Conservation (phyloP, 495 filamentous ascomycete species). For the Podospora pseudoanserina region DNA sequence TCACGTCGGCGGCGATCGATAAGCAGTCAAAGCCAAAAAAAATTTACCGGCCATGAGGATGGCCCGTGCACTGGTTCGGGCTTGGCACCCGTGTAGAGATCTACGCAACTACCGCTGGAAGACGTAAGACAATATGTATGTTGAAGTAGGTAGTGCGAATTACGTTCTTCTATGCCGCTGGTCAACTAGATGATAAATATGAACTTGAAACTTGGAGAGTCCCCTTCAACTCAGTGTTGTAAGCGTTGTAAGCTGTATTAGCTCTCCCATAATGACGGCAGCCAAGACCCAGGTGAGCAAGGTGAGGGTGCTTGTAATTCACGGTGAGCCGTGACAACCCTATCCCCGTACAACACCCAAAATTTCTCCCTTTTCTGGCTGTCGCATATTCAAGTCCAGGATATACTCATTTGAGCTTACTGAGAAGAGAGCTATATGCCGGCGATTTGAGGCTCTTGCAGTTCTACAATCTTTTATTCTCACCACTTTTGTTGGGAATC, state of each 20-base stretch:
- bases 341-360: not conserved
- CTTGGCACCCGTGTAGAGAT: slow-evolving; percentile 4
- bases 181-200: too few relatives aligned
- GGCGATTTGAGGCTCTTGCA: not conserved
- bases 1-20: slow-evolving; percentile 19
- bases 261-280: not conserved
- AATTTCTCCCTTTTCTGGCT: slow-evolving; percentile 6
- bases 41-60: slow-evolving; percentile 23
- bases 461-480: not conserved
- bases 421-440: not conserved
- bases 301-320: slow-evolving; percentile 7
- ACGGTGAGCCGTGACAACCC: slow-evolving; percentile 6
- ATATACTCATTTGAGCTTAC: not conserved
- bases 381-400: not conserved
- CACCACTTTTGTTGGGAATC: not conserved
- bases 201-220: too few relatives aligned
- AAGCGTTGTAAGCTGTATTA: not conserved
- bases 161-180: too few relatives aligned
- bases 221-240: not conserved
- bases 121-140: not conserved
- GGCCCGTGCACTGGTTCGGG: slow-evolving; percentile 23
- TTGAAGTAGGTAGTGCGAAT: not conserved
- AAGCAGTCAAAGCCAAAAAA: slow-evolving; percentile 26
- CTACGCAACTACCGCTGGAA: not conserved
- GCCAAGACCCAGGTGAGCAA: not conserved